A percentile compares a stretch with the other conserved stretches of the same genome.
Evolutionary conservation across 176 grass and related monocot genomes (phyloP).

Genomic region (Carex scoparia): DNA sequence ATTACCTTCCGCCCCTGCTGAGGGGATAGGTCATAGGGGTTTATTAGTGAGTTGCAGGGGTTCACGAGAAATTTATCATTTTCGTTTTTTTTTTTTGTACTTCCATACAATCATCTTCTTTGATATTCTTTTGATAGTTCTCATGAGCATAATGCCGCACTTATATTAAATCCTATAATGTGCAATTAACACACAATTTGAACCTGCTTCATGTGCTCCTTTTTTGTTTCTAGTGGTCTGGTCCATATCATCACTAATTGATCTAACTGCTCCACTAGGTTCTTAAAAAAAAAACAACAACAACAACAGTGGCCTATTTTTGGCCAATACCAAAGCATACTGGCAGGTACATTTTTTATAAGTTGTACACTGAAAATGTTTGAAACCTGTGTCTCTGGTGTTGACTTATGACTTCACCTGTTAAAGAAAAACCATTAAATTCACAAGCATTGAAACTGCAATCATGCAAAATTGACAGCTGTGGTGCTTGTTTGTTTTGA

Average conservation of each 20-base stretch:
- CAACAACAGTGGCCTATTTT: not conserved
- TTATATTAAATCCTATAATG: not conserved
- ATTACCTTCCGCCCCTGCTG: too few relatives aligned
- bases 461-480: not conserved
- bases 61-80: not conserved
- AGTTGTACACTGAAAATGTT: not conserved
- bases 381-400: not conserved
- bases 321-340: not conserved
- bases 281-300: too few relatives aligned
- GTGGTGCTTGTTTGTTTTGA: not conserved
- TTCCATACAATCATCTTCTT: not conserved
- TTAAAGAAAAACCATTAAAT: not conserved
- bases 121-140: not conserved
- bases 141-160: too few relatives aligned
- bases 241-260: not conserved
- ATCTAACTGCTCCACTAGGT: not conserved
- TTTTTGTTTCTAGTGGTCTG: not conserved
- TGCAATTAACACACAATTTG: not conserved
- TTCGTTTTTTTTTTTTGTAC: not conserved
- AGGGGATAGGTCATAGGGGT: not conserved
- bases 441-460: not conserved
- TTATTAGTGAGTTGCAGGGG: not conserved
- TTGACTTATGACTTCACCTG: not conserved
- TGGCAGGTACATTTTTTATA: not conserved
- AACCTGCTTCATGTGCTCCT: not conserved